These are phyloP conservation scores for Zymoseptoria ardabiliae DNA, from an alignment of 2,329 filamentous ascomycete species.

Conservation along the genomic window DNA sequence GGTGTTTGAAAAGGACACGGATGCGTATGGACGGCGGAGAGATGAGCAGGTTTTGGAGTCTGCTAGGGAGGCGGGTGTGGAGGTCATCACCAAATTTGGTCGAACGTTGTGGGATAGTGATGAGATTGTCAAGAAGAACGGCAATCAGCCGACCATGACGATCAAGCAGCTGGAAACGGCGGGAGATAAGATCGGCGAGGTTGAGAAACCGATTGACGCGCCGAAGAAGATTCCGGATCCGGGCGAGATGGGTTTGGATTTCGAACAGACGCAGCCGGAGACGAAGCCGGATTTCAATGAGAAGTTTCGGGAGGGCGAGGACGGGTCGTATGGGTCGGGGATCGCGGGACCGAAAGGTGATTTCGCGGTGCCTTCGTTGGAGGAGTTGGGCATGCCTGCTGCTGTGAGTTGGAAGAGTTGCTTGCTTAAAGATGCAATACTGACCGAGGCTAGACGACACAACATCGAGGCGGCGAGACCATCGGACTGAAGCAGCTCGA, in stretches of 20 bases:
- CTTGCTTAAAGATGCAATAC: not conserved
- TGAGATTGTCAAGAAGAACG: slow-evolving; percentile 57
- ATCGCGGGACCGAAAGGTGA: slow-evolving; percentile 62
- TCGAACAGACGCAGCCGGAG: slow-evolving; percentile 50
- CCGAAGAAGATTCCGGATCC: slow-evolving; percentile 58
- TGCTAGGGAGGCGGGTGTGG: slow-evolving; percentile 58
- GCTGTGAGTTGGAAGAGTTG: too few relatives aligned
- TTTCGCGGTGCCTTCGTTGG: slow-evolving; percentile 63
- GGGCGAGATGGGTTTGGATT: slow-evolving; percentile 51
- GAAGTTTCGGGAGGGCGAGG: slow-evolving; percentile 45
- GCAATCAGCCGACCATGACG: slow-evolving; percentile 67
- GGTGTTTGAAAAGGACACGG: slow-evolving; percentile 73
- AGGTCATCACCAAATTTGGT: slow-evolving; percentile 58
- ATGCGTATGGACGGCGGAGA: slow-evolving; percentile 60
- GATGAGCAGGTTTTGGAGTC: slow-evolving; percentile 53
- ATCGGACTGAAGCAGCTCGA: slow-evolving; percentile 53
- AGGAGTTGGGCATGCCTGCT: slow-evolving; percentile 59
- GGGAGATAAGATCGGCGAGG: slow-evolving; percentile 54
- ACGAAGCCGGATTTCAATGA: slow-evolving; percentile 54
- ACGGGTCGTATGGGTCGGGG: slow-evolving; percentile 49
- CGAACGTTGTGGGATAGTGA: slow-evolving; percentile 69
- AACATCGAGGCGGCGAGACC: slow-evolving; percentile 64
- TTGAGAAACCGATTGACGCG: slow-evolving; percentile 54
- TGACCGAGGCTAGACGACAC: slow-evolving; percentile 42
- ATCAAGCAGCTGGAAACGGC: slow-evolving; percentile 58